A percentile compares a stretch with the other conserved stretches of the same genome.
These are phyloP conservation scores for Plasmopara halstedii DNA, from an alignment of 352 stramenopile genomes.

Conservation along the genomic window DNA sequence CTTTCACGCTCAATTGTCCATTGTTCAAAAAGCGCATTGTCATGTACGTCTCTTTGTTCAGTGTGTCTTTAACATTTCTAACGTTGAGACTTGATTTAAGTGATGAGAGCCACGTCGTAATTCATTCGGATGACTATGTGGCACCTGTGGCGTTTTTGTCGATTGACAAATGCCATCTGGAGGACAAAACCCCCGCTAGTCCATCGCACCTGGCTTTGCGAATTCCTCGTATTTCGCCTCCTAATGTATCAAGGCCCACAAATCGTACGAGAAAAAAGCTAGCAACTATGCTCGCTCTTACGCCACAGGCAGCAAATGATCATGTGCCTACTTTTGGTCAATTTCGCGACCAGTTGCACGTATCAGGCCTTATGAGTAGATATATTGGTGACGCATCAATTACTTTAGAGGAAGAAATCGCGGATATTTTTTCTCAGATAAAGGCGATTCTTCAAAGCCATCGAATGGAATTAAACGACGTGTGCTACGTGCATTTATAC, in stretches of 20 bases:
- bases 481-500: constrained; percentile 96
- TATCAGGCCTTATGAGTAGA: constrained; percentile 55
- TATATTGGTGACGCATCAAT: constrained; percentile 19
- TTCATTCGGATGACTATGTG: constrained; percentile 89
- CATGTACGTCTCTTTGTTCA: constrained; percentile 39
- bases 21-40: constrained; percentile 92
- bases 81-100: constrained; percentile 16
- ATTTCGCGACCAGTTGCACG: constrained; percentile 62
- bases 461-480: constrained; percentile 74
- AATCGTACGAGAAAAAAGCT: constrained; percentile 5
- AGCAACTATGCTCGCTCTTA: constrained; percentile 17
- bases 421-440: constrained; percentile 41
- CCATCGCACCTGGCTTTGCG: constrained; percentile 30
- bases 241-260: not conserved
- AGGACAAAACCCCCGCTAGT: constrained; percentile 70
- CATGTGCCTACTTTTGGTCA: constrained; percentile 20
- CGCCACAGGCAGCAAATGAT: constrained; percentile 5
- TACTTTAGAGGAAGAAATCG: constrained; percentile 56
- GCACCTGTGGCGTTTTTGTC: constrained; percentile 89
- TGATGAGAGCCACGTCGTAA: constrained; percentile 88
- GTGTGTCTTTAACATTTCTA: not conserved
- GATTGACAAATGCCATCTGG: constrained; percentile 86
- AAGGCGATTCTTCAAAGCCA: constrained; percentile 29
- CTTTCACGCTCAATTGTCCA: constrained; percentile 96
- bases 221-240: constrained; percentile 14